phyloP scores from a whole-genome alignment of 1,284 basidiomycete genomes.

The Rhodofomes roseus region DNA sequence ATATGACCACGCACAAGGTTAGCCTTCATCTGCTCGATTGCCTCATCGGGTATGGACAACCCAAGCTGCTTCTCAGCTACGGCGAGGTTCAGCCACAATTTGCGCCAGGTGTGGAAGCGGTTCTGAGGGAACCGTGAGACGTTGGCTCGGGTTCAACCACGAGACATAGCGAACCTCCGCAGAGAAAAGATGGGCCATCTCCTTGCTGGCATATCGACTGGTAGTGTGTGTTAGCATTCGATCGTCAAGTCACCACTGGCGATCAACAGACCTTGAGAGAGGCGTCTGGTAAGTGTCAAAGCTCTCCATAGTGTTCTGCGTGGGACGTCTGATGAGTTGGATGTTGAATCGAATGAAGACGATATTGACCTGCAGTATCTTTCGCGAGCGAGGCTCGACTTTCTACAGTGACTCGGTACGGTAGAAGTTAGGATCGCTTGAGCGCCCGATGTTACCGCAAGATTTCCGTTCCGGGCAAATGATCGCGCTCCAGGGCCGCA shows the following conservation, averaged over 20 bases:
- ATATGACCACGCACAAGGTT: conserved; percentile 66
- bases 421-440: not conserved
- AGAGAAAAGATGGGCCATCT: conserved; percentile 97
- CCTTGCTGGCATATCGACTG: conserved; percentile 98
- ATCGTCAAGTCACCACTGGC: not conserved
- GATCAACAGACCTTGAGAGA: conserved; percentile 55
- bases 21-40: conserved; percentile 90
- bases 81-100: conserved; percentile 95
- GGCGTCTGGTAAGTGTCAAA: conserved; percentile 74
- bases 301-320: conserved; percentile 53
- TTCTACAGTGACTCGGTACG: conserved; percentile 28
- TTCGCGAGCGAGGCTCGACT: not conserved
- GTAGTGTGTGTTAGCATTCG: conserved; percentile 8
- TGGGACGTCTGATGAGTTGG: too few species aligned
- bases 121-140: conserved; percentile 48
- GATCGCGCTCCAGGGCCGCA: not conserved
- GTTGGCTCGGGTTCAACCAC: not conserved
- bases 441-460: not conserved
- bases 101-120: conserved; percentile 95
- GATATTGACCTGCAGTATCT: not conserved
- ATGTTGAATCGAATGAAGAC: too few species aligned
- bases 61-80: conserved; percentile 97
- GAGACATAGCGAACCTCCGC: conserved; percentile 55
- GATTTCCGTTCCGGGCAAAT: not conserved
- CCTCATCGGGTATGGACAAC: conserved; percentile 84